Base-by-base conservation (phyloP, 495 filamentous ascomycete genomes). In the Friedmanniomyces simplex region DNA sequence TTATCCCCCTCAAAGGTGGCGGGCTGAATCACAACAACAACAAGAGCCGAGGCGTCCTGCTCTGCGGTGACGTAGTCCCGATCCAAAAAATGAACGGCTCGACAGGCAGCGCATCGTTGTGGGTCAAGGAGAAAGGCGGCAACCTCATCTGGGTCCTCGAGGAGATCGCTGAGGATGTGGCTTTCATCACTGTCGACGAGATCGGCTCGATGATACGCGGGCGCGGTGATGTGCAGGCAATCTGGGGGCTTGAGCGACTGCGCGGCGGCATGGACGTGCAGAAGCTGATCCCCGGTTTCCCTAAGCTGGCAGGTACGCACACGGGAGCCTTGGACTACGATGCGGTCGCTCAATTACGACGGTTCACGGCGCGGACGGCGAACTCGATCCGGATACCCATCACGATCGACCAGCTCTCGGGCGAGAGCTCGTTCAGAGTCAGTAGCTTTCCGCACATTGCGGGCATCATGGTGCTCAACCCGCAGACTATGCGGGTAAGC, bases 371-470 rank as follows among this genome's bases (percentile, higher is more conserved):
- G 28, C 80, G 82, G 43, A 89, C 86, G 39, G 73, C 78, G 16
- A 83, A 84, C 41, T 80, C 79, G 50, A 79, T 87, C 52, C 86
- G 83, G 61, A 87, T 95, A 59, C 93, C 93, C 8, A 81, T 86
- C 32, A 82, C 84, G 0, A 76, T 97, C 41, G 80, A 87, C 37
- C 77, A 80, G 52, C 74, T 85, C 13, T 78, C 81, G 41, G 81
- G 76, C n/a, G 68, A 77, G 46, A 73, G 76, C 8, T 82, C 84
- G 50, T 73, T 98, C 53, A 81, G 86, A 24, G 81, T 97, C 25
- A 94, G 89, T 11, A 94, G 89, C 66, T 96, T 95, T 52, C 93
- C 93, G 7, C 90, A 98, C 66, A 96, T 98, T 66, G 94, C 93
- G 45, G 93, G 93, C 34, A 96, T 98, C 65, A 82, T 98, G 68